A percentile compares a stretch with the other conserved stretches of the same genome.
phyloP scores from a whole-genome alignment of 192 early-diverging fungal genomes.

The Rhizophagus sp. region DNA sequence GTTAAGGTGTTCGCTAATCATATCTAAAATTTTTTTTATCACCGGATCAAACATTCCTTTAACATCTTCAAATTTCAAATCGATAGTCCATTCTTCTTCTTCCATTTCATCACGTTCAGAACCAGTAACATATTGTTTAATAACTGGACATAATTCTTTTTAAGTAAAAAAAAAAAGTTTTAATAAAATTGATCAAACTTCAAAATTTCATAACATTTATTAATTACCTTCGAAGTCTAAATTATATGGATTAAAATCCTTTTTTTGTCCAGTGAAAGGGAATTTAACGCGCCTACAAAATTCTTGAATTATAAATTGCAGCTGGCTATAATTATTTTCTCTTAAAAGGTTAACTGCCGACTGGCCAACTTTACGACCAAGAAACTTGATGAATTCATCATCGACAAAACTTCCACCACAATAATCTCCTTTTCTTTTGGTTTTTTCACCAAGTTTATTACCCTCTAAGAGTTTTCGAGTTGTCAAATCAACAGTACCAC shows the following conservation, averaged over 20 bases:
- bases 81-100: slow-evolving; percentile 16
- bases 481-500: slow-evolving; percentile 45
- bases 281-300: slow-evolving; percentile 1
- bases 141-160: not conserved
- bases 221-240: slow-evolving; percentile 6
- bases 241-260: not conserved
- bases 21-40: slow-evolving; percentile 49
- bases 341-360: not conserved
- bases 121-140: not conserved
- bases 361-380: not conserved
- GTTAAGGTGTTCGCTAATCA: slow-evolving; percentile 55
- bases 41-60: slow-evolving; percentile 55
- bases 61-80: not conserved
- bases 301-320: slow-evolving; percentile 3
- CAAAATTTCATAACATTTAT: too few species aligned
- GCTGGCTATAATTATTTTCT: not conserved
- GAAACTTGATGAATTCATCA: slow-evolving; percentile 17
- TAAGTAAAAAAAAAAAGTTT: too few species aligned
- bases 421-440: slow-evolving; percentile 45
- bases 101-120: not conserved
- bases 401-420: slow-evolving; percentile 53
- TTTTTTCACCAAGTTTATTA: slow-evolving; percentile 43
- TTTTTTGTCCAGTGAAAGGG: not conserved
- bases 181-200: too few species aligned
- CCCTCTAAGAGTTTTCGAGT: not conserved